These are phyloP conservation scores for Colletotrichum camelliae DNA, from an alignment of 2,329 filamentous ascomycete genomes.

Conservation along the genomic window DNA sequence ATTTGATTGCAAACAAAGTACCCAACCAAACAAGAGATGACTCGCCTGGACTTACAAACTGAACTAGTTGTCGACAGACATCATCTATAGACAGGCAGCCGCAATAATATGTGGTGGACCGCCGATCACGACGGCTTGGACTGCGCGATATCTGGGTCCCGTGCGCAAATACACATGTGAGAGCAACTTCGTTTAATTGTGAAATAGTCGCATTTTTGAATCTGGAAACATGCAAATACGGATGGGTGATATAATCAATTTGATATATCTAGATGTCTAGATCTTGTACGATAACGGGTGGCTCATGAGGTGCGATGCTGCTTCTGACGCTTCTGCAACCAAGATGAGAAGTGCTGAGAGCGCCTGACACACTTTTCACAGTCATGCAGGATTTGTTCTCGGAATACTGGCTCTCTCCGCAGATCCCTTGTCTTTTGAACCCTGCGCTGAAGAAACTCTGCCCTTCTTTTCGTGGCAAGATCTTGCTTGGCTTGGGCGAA, in stretches of 20 bases:
- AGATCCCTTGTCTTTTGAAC: not conserved
- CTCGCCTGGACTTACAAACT: no score
- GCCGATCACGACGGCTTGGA: no score
- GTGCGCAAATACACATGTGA: no score
- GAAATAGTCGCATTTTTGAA: no score
- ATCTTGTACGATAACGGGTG: rapidly evolving
- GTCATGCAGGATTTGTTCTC: not conserved
- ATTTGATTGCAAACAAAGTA: no score
- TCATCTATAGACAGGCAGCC: no score
- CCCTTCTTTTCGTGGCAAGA: not conserved
- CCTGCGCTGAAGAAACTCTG: not conserved
- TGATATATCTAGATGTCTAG: not conserved
- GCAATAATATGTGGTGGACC: no score
- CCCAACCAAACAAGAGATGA: no score
- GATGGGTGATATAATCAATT: not conserved
- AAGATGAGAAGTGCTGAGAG: not conserved
- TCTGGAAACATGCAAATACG: not conserved
- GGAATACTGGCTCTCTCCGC: not conserved
- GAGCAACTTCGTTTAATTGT: no score
- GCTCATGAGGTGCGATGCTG: not conserved
- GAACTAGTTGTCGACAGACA: no score
- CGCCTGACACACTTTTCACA: no score
- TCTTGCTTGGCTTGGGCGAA: rapidly evolving
- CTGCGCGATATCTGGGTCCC: no score
- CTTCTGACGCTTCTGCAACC: not conserved